Evolutionary conservation across 2,329 filamentous ascomycete species (phyloP).

Genomic region (Claviceps capensis): DNA sequence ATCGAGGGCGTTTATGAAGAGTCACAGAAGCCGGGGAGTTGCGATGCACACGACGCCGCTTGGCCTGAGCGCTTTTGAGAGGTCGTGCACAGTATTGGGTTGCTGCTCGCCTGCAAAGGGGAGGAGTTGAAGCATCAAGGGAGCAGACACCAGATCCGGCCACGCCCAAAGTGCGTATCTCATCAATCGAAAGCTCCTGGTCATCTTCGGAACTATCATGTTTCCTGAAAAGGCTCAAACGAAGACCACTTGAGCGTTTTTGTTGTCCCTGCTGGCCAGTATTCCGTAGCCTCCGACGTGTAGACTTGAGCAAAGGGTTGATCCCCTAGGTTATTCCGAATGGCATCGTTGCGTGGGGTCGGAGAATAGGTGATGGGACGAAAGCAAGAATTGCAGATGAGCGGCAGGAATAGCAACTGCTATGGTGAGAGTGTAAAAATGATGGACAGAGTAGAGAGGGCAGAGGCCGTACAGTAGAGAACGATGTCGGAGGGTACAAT

Average conservation of each 20-base stretch:
- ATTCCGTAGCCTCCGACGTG: background rate
- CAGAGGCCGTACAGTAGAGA: background rate
- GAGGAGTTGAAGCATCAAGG: background rate
- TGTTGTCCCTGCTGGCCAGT: background rate
- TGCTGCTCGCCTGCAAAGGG: background rate
- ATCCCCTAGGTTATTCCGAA: conserved; percentile 1
- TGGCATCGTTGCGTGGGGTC: background rate
- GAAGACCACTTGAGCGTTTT: background rate
- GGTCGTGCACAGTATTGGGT: background rate
- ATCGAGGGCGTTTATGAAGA: background rate
- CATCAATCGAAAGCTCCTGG: background rate
- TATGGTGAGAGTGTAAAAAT: background rate
- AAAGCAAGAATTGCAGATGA: background rate
- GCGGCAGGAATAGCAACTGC: background rate
- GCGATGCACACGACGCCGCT: background rate
- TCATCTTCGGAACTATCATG: background rate
- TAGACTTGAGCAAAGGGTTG: conserved; percentile 1
- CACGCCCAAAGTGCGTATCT: background rate
- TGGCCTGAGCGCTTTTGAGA: background rate
- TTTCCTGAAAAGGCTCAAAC: background rate
- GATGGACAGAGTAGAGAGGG: background rate
- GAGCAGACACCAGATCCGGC: background rate
- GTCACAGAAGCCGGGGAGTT: background rate
- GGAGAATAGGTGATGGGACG: background rate
- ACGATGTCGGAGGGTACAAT: background rate